A percentile compares a stretch with the other conserved stretches of the same genome.
phyloP scores from a whole-genome alignment of 495 filamentous ascomycete species.

The Aspergillus cavernicola region DNA sequence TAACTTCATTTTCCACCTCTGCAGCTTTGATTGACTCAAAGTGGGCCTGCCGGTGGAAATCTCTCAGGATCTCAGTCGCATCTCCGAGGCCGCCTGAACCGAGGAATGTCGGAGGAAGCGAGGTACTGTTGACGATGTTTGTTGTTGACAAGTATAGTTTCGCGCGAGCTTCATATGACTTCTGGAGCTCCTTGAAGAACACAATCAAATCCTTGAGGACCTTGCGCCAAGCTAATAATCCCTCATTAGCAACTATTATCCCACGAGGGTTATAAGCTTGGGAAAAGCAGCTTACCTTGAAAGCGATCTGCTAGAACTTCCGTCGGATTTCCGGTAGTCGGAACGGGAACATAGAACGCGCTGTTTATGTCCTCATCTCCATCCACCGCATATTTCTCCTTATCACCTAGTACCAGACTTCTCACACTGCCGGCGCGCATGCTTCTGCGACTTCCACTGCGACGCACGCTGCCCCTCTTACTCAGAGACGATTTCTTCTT shows the following conservation, averaged over 20 bases:
- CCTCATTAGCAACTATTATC: neutral
- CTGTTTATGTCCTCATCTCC: slow-evolving; percentile 73
- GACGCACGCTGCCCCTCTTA: slow-evolving; percentile 68
- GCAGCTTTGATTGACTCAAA: slow-evolving; percentile 81
- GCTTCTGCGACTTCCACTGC: slow-evolving; percentile 71
- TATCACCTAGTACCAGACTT: slow-evolving; percentile 62
- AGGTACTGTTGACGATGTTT: slow-evolving; percentile 77
- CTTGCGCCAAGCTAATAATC: slow-evolving; percentile 78
- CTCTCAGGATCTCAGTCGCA: slow-evolving; percentile 72
- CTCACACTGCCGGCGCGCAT: slow-evolving; percentile 78
- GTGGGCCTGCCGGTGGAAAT: slow-evolving; percentile 79
- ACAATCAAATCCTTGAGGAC: slow-evolving; percentile 90
- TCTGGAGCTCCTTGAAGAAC: slow-evolving; percentile 91
- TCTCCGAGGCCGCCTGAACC: slow-evolving; percentile 79
- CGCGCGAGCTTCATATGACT: slow-evolving; percentile 79
- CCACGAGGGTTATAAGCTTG: neutral
- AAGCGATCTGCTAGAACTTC: slow-evolving; percentile 88
- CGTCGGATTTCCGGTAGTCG: slow-evolving; percentile 81
- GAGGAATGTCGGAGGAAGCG: slow-evolving; percentile 67
- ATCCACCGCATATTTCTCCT: slow-evolving; percentile 50
- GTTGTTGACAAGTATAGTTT: slow-evolving; percentile 81
- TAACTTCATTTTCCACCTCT: slow-evolving; percentile 87
- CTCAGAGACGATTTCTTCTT: slow-evolving; percentile 81
- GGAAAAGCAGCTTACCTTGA: slow-evolving; percentile 58
- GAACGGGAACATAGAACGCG: slow-evolving; percentile 83